phyloP scores from a whole-genome alignment of 2,329 filamentous ascomycete species.

The Diplodia seriata region DNA sequence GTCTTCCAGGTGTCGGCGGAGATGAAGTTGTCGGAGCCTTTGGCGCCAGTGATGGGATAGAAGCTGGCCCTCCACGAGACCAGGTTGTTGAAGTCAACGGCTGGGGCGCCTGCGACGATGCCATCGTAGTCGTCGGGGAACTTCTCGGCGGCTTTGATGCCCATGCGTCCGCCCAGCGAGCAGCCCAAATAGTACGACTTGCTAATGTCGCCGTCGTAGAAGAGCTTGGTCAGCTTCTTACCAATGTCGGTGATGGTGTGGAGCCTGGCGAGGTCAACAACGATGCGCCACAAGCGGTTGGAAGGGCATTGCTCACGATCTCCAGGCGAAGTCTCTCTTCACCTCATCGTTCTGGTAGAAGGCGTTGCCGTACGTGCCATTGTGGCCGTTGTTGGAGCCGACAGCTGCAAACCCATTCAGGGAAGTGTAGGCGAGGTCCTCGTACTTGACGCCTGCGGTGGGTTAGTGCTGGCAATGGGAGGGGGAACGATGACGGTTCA shows the following conservation, averaged over 20 bases:
- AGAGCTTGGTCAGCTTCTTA: slow-evolving; percentile 50
- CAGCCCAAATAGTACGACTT: slow-evolving; percentile 52
- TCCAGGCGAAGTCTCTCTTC: slow-evolving; percentile 57
- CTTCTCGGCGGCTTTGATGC: slow-evolving; percentile 41
- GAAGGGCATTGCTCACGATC: slow-evolving; percentile 39
- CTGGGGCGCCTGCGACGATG: slow-evolving; percentile 46
- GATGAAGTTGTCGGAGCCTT: slow-evolving; percentile 49
- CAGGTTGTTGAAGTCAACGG: slow-evolving; percentile 45
- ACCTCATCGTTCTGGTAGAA: slow-evolving; percentile 55
- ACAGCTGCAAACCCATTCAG: slow-evolving; percentile 50
- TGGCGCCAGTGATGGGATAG: slow-evolving; percentile 41
- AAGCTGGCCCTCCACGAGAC: slow-evolving; percentile 45
- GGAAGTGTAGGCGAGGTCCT: slow-evolving; percentile 48
- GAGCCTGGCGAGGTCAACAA: slow-evolving; percentile 35
- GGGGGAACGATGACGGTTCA: background rate
- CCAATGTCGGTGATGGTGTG: slow-evolving; percentile 51
- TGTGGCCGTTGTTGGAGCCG: slow-evolving; percentile 53
- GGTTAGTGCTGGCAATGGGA: background rate
- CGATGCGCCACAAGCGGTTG: background rate
- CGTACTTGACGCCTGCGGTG: slow-evolving; percentile 40
- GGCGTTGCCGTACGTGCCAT: slow-evolving; percentile 52
- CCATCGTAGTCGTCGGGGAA: slow-evolving; percentile 48
- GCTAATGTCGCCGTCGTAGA: slow-evolving; percentile 49
- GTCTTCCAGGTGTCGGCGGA: slow-evolving; percentile 48
- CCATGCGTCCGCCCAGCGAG: slow-evolving; percentile 53